These are phyloP conservation scores for Dryas integrifolia DNA, from an alignment of 331 rosid species.

Conservation along the genomic window DNA sequence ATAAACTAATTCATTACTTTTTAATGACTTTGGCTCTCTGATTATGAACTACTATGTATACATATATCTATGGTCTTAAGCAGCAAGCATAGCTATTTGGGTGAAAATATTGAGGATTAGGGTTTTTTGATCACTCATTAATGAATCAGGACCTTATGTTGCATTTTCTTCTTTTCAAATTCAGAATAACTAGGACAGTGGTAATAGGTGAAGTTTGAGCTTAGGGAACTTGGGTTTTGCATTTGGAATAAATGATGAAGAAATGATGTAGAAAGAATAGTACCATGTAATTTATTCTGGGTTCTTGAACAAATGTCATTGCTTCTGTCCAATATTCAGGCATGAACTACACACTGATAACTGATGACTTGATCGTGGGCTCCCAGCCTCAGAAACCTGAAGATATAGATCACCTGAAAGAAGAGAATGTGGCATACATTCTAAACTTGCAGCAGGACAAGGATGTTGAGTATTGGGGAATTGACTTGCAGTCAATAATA, in stretches of 20 bases:
- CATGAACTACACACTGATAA: conserved; percentile 84
- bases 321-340: conserved; percentile 52
- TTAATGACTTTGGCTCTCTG: not conserved
- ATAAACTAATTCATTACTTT: not conserved
- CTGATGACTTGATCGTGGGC: conserved; percentile 77
- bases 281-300: conserved; percentile 22
- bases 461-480: conserved; percentile 85
- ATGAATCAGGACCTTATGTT: conserved; percentile 1
- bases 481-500: conserved; percentile 59
- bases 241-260: not conserved
- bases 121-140: not conserved
- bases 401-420: conserved; percentile 69
- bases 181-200: conserved; percentile 2
- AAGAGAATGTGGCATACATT: conserved; percentile 80
- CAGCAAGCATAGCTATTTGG: conserved; percentile 5
- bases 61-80: not conserved
- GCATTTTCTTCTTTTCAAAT: not conserved
- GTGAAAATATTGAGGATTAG: not conserved
- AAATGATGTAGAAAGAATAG: not conserved
- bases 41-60: not conserved
- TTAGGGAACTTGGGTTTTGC: not conserved
- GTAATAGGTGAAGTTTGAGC: not conserved
- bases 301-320: not conserved
- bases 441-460: conserved; percentile 89
- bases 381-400: conserved; percentile 94